These are phyloP conservation scores for Botrytis deweyae DNA, from an alignment of 2,329 filamentous ascomycete species.

Conservation along the genomic window DNA sequence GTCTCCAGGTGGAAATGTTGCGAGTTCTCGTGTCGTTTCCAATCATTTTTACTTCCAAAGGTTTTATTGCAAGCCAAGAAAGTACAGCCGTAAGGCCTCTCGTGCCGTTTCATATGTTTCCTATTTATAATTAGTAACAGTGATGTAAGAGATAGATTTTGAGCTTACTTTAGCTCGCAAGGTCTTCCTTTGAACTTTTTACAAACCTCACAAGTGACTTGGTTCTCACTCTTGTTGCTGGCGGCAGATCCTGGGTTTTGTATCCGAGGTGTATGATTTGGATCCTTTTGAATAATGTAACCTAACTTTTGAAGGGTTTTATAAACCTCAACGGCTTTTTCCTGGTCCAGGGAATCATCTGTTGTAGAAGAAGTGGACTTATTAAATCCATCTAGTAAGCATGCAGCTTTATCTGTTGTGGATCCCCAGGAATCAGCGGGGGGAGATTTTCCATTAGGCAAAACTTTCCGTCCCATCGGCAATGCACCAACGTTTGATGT, in stretches of 20 bases:
- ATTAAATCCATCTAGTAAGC: not conserved
- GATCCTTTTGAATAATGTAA: slow-evolving; percentile 33
- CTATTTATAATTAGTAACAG: slow-evolving; percentile 45
- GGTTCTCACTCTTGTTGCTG: slow-evolving; percentile 35
- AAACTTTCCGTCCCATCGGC: slow-evolving; percentile 24
- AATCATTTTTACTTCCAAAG: slow-evolving; percentile 94
- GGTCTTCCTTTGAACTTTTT: slow-evolving; percentile 49
- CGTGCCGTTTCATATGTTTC: slow-evolving; percentile 82
- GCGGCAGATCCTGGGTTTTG: slow-evolving; percentile 33
- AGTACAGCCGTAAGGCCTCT: slow-evolving; percentile 80
- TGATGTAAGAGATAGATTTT: not conserved
- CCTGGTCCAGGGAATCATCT: slow-evolving; percentile 26
- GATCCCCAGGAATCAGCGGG: slow-evolving; percentile 19
- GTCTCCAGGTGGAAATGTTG: slow-evolving; percentile 71
- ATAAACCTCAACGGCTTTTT: slow-evolving; percentile 32
- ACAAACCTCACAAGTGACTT: slow-evolving; percentile 44
- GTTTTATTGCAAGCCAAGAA: slow-evolving; percentile 64
- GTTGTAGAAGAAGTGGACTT: not conserved
- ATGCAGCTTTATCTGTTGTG: slow-evolving; percentile 19
- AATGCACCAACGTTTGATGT: slow-evolving; percentile 19
- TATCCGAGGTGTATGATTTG: slow-evolving; percentile 25
- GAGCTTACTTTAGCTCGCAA: slow-evolving; percentile 58
- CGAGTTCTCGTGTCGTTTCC: slow-evolving; percentile 84
- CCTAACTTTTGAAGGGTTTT: slow-evolving; percentile 32
- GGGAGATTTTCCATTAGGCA: slow-evolving; percentile 29